Conservation (phyloP, 2,329 filamentous ascomycete genomes). For the Botrytis galanthina region DNA sequence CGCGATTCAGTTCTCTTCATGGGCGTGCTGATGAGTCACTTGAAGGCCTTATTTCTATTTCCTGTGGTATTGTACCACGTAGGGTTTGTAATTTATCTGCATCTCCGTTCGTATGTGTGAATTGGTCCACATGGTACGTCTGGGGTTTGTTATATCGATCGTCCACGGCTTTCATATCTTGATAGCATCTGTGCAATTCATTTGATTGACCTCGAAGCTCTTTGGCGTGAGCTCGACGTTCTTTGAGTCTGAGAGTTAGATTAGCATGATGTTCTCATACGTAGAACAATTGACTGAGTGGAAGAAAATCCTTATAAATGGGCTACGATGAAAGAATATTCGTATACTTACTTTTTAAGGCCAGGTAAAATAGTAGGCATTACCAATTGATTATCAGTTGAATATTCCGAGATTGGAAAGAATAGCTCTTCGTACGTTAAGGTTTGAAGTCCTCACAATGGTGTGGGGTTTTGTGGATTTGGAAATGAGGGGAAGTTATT, state of each 20-base stretch:
- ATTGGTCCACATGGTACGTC: background rate
- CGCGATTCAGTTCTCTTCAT: background rate
- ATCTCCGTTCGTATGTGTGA: background rate
- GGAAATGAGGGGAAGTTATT: background rate
- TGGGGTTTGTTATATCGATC: background rate
- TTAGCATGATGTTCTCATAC: background rate
- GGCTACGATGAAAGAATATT: background rate
- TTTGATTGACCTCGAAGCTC: conserved; percentile 1
- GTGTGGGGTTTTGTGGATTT: background rate
- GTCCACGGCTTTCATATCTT: conserved; percentile 2
- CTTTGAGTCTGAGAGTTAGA: background rate
- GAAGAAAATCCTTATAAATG: fast-evolving
- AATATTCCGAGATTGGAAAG: background rate
- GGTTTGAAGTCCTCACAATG: background rate
- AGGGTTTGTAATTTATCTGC: background rate
- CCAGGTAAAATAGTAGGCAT: background rate
- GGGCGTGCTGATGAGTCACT: background rate
- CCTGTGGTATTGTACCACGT: background rate
- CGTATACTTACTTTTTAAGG: background rate
- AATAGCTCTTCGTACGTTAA: no score
- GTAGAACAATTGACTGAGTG: background rate
- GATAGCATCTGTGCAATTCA: conserved; percentile 4
- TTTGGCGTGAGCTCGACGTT: conserved; percentile 1
- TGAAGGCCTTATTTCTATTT: background rate
- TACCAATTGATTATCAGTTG: background rate